phyloP scores from a whole-genome alignment of 768 basidiomycete genomes.

The Lactarius tabidus region DNA sequence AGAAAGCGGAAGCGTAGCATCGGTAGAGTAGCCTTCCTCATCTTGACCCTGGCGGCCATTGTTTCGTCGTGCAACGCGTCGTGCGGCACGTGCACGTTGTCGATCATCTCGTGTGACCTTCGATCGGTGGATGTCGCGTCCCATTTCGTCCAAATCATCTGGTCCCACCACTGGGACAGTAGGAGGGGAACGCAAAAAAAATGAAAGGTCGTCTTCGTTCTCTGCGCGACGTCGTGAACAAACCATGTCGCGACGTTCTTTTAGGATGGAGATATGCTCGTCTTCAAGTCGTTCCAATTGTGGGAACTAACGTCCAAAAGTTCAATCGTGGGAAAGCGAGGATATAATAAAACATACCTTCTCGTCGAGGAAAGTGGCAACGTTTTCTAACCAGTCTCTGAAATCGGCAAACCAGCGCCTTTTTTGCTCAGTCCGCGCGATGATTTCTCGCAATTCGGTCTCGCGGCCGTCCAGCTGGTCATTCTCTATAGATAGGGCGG shows the following conservation, averaged over 20 bases:
- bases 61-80: conserved; percentile 45
- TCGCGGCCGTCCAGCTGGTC: conserved; percentile 62
- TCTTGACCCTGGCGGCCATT: conserved; percentile 29
- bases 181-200: conserved; percentile 57
- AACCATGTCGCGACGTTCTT: conserved; percentile 70
- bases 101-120: conserved; percentile 52
- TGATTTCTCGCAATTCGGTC: conserved; percentile 68
- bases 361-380: conserved; percentile 84
- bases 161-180: conserved; percentile 29
- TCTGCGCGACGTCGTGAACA: conserved; percentile 64
- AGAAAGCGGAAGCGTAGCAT: conserved; percentile 61
- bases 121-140: conserved; percentile 45
- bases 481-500: conserved; percentile 58
- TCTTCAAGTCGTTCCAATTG: conserved; percentile 72
- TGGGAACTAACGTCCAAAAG: conserved; percentile 54
- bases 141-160: conserved; percentile 60
- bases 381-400: conserved; percentile 74
- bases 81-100: conserved; percentile 51
- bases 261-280: conserved; percentile 66
- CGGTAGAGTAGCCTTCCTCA: conserved; percentile 88
- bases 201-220: conserved; percentile 73
- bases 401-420: conserved; percentile 78
- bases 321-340: conserved; percentile 17
- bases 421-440: conserved; percentile 70
- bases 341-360: conserved; percentile 51